A percentile compares a stretch with the other conserved stretches of the same genome.
Conservation (phyloP, 2,329 filamentous ascomycete genomes). For the Furcasterigmium furcatum region DNA sequence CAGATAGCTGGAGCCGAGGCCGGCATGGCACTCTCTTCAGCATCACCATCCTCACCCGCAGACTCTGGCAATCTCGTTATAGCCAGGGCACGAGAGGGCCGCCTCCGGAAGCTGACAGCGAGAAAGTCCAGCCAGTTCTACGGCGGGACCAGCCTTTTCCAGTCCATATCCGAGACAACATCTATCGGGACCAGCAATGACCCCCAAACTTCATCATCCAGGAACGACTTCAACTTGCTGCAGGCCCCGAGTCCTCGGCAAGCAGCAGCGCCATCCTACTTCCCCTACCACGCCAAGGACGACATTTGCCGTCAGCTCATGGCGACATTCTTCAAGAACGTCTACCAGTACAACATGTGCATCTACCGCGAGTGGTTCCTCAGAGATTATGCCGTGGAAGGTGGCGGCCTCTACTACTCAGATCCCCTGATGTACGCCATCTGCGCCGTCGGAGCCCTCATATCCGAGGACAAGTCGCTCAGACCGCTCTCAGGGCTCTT, state of each 20-base stretch:
- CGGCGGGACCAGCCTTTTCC: slow-evolving; percentile 44
- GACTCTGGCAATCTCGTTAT: slow-evolving; percentile 8
- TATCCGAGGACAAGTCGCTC: slow-evolving; percentile 31
- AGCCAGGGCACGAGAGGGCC: slow-evolving; percentile 21
- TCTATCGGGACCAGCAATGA: slow-evolving; percentile 10
- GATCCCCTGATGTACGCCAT: slow-evolving; percentile 45
- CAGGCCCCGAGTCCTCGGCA: not conserved
- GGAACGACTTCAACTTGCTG: not conserved
- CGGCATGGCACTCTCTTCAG: slow-evolving; percentile 1
- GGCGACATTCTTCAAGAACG: slow-evolving; percentile 43
- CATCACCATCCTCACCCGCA: not conserved
- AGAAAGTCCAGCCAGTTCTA: slow-evolving; percentile 42
- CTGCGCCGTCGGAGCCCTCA: slow-evolving; percentile 44
- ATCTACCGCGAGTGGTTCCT: slow-evolving; percentile 49
- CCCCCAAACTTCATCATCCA: not conserved
- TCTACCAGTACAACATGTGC: slow-evolving; percentile 47
- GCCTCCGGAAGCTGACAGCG: slow-evolving; percentile 30
- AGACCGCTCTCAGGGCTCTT: slow-evolving; percentile 37
- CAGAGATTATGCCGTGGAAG: slow-evolving; percentile 40
- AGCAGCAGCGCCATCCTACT: not conserved
- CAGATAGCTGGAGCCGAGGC: too few relatives aligned
- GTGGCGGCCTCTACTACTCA: slow-evolving; percentile 44
- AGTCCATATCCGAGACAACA: slow-evolving; percentile 23
- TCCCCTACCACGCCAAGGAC: slow-evolving; percentile 38
- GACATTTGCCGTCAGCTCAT: slow-evolving; percentile 40